A percentile compares a stretch with the other conserved stretches of the same genome.
Evolutionary conservation across 1,284 basidiomycete genomes (phyloP).

Genomic region (Tilletia indica): DNA sequence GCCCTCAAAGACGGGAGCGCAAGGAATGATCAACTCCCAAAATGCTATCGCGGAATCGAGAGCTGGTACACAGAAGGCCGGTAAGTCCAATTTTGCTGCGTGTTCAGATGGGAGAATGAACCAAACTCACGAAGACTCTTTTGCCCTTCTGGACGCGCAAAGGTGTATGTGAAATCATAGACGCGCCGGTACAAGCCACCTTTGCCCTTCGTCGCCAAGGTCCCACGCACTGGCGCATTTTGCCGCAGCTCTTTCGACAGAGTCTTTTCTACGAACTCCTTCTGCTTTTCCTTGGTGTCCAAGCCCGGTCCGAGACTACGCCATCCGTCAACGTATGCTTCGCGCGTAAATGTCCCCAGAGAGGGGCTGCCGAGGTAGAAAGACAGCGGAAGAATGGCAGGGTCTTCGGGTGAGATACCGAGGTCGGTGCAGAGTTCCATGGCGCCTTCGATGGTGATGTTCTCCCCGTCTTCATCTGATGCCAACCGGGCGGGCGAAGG

Average conservation of each 20-base stretch:
- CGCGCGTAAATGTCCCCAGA: constrained; percentile 44
- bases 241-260: constrained; percentile 38
- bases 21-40: constrained; percentile 79
- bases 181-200: constrained; percentile 70
- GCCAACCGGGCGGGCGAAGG: background rate
- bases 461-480: constrained; percentile 35
- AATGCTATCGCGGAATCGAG: constrained; percentile 75
- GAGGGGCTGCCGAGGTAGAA: constrained; percentile 48
- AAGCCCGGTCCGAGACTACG: constrained; percentile 34
- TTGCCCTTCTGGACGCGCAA: constrained; percentile 73
- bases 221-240: constrained; percentile 36
- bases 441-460: constrained; percentile 49
- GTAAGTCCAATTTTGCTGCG: background rate
- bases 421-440: constrained; percentile 47
- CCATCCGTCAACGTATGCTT: constrained; percentile 49
- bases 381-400: constrained; percentile 48
- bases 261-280: constrained; percentile 28
- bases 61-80: constrained; percentile 57
- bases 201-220: constrained; percentile 24
- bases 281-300: constrained; percentile 43
- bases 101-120: constrained; percentile 31
- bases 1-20: constrained; percentile 67
- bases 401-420: constrained; percentile 44
- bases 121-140: constrained; percentile 57
- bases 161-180: constrained; percentile 84